These are phyloP conservation scores for Pythium dissimile DNA, from an alignment of 352 stramenopile species.

Conservation along the genomic window DNA sequence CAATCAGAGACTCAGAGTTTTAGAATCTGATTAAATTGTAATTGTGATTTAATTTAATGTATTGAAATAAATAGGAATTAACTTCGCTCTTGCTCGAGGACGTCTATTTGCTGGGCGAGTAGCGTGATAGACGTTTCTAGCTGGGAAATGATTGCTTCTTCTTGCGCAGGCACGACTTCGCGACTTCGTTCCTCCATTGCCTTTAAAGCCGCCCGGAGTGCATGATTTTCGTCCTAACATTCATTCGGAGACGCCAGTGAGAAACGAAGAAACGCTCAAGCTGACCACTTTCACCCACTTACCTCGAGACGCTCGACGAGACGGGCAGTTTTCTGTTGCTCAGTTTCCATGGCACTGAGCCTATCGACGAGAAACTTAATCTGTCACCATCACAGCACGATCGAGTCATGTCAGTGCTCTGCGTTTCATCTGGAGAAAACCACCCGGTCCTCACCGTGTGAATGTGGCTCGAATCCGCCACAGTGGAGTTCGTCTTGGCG, in stretches of 20 bases:
- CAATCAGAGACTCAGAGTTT: no score
- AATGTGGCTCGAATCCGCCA: slow-evolving; percentile 8
- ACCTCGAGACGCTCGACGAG: slow-evolving; percentile 49
- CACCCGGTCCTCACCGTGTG: neutral
- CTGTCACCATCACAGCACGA: slow-evolving; percentile 17
- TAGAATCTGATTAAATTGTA: no score
- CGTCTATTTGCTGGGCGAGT: slow-evolving; percentile 17
- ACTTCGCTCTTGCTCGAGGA: slow-evolving; percentile 5
- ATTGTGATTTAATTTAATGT: no score
- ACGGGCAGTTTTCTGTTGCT: slow-evolving; percentile 31
- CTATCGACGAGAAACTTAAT: slow-evolving; percentile 57
- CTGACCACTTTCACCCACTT: no score
- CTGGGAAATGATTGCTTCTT: slow-evolving; percentile 14
- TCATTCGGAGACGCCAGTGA: neutral
- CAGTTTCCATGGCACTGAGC: slow-evolving; percentile 43
- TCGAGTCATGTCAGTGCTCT: no score
- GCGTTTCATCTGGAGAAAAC: no score
- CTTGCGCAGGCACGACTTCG: neutral
- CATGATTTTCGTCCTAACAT: slow-evolving; percentile 16
- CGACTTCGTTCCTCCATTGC: neutral
- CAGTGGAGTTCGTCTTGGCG: no score
- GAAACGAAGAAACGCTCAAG: neutral
- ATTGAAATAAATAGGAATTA: no score
- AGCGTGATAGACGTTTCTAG: slow-evolving; percentile 16
- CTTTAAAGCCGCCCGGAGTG: slow-evolving; percentile 8